Base-by-base conservation (phyloP, 257 asterid genomes). In the Forsythia suspensa region DNA sequence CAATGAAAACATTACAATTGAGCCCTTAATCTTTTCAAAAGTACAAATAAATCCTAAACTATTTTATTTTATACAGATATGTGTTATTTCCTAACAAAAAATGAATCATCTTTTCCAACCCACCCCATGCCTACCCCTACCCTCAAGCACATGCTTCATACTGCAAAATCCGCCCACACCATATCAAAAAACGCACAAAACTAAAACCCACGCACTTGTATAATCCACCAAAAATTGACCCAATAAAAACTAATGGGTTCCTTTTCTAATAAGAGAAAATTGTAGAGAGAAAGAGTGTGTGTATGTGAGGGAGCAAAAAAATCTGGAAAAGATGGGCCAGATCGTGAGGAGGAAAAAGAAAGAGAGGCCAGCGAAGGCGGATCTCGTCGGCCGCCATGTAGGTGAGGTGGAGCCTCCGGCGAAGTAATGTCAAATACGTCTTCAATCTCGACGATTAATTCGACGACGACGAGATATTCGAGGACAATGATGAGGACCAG, bases 381-480 rank as follows among this genome's bases (percentile, higher is more conserved):
- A 94, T 92, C 84, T 82, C 61, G 84, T 78, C 37, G 79, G 70
- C 6, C 73, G 82, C 39, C 80, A 8, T 48, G 36, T 7, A 37
- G 13, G 57, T 38, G 77, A 77, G 73, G 75, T 91, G 99, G 76
- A 96, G 99, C 80, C 84, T 77, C 46, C 97, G 99, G 74, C 97
- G 94, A 67, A 89, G 99, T 83, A 94, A 82, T 84, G 98, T 90
- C 70, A 91, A 91, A 92, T 94, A 90, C 87, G 91, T 90, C 72
- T 88, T 96, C 84, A 97, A 91, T 88, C 92, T 92, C 80, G 98
- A 96, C 84, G 99, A 96, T 80, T 96, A 94, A 86, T 88, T 92
- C 72, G 97, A 93, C 82, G 98, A 96, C 82, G 95, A 91, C 77
- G 98, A 92, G 83, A 86, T 89, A 41, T 91, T 88, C 79, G 94